Base-by-base conservation (phyloP, 1,284 basidiomycete genomes). In the Ganoderma leucocontextum region DNA sequence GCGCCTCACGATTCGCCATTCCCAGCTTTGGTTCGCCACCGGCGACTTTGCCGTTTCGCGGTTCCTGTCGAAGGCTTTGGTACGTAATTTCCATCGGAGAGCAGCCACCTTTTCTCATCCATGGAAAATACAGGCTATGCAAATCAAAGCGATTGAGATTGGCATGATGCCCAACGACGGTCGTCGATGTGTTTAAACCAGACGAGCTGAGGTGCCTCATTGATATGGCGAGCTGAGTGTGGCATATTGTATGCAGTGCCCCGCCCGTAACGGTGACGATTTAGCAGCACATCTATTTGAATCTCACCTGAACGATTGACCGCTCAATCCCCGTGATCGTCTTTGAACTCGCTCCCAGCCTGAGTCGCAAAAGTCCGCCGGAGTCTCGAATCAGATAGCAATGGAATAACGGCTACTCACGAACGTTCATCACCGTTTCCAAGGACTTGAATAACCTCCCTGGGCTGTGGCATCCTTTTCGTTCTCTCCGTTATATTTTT, bases 11-110 rank as follows among this genome's bases (percentile, higher is more conserved):
- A 17, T 10, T n/a, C 2, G 12, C 10, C 2, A 19, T 4, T 9
- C 5, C 15, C 49, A 82, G 81, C 71, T 82, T 2, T 82, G 81
- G 81, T 83, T 75, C 64, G 79, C 75, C 4, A 75, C 74, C 1
- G 80, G 80, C 1, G 79, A 81, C 67, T 81, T 83, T 65, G 68
- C 64, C 15, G 67, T 69, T n/a, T 75, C 76, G 0, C 74, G 82
- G 9, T 77, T 80, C 66, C 66, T 74, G 60, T 80, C 82, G 2
- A 82, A 80, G 66, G 73, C 76, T 25, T 62, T 83, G 73, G 82
- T 81, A 59, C 57, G 79, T 59, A 35, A 55, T 7, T 55, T 9
- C 9, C 25, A 39, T 29, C 22, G 12, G 29, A 22, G 61, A 49
- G 10, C 52, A 44, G 17, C 4, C 44, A 35, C n/a, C 9, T 29